Evolutionary conservation across 352 stramenopile genomes (phyloP), one percentile per base, ranked within the genome.

Genomic region (Albugo candida): DNA sequence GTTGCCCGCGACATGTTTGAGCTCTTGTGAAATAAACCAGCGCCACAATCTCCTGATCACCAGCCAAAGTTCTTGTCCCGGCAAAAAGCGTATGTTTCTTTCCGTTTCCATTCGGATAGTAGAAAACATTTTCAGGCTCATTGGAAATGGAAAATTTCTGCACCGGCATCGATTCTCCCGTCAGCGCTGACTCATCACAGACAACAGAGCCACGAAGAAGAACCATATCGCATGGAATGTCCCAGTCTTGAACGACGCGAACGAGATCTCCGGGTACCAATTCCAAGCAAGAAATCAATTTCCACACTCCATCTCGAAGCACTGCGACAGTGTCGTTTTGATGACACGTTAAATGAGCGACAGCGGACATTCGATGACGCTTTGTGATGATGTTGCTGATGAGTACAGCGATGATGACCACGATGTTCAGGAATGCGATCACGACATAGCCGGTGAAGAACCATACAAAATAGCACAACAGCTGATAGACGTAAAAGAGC

Each of bases 31-130:
- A 65, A 44, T 77, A 62, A 18, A 92, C 82, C 35, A 95, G 63
- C 1, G 75, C 84, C 18, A 83, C 58, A 41, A 74, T 82, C 41
- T 70, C 70, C 48, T 71, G 62, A 16, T 67, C 65, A 6, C 59
- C 78, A 38, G 86, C 69, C 10, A 94, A 50, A 44, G 81, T 75
- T 19, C 63, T 72, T 0, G 80, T 92, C 20, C 84, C 84, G 13
- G 81, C 80, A 48, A 83, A 94, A 2, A 95, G 62, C 24, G 81
- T 94, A 58, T 92, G 71, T 52, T 81, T 81, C 56, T 91, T 89
- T 51, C 81, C 68, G 12, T 42, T 57, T 38, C 68, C 69, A 13
- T 75, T 55, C 6, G 62, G 47, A 13, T 65, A 58, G 60, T 81
- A 83, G 24, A 74, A 65, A 1, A 56, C 13, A 0, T 59, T 56